phyloP scores from a whole-genome alignment of 768 basidiomycete species.

The Lactarius indigo region DNA sequence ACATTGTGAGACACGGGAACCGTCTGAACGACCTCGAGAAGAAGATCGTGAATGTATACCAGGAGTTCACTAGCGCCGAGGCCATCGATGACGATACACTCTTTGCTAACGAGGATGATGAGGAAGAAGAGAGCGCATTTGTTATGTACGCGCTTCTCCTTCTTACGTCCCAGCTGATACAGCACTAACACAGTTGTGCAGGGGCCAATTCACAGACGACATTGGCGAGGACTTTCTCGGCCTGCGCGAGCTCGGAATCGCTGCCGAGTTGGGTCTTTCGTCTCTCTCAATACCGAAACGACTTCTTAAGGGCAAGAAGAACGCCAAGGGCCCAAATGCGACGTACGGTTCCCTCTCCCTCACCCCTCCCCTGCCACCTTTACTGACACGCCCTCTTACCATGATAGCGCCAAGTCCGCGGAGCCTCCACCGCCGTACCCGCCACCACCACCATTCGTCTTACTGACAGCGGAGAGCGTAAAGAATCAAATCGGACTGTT shows the following conservation, averaged over 20 bases:
- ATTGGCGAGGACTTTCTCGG: conserved; percentile 94
- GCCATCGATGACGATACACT: conserved; percentile 60
- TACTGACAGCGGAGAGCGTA: conserved; percentile 59
- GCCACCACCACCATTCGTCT: conserved; percentile 77
- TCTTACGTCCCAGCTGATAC: not conserved
- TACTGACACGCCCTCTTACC: not conserved
- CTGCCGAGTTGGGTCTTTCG: conserved; percentile 75
- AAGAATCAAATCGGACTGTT: conserved; percentile 85
- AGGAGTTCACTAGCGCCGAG: conserved; percentile 54
- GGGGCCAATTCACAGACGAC: conserved; percentile 83
- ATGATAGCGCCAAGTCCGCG: conserved; percentile 52
- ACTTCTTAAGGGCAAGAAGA: conserved; percentile 56
- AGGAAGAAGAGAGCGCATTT: conserved; percentile 62
- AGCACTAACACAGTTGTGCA: conserved; percentile 29
- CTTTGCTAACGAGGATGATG: conserved; percentile 51
- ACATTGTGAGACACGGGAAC: conserved; percentile 76
- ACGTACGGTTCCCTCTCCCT: conserved; percentile 45
- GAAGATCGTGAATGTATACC: conserved; percentile 80
- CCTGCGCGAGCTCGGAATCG: conserved; percentile 82
- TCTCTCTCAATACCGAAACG: conserved; percentile 75
- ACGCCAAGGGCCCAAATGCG: conserved; percentile 36
- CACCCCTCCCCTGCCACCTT: not conserved
- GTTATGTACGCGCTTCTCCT: conserved; percentile 48
- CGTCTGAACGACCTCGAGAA: conserved; percentile 78
- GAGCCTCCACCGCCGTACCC: conserved; percentile 84